Evolutionary conservation across 129 eudicot genomes (phyloP), one percentile per base, ranked within the genome.

Genomic region (Ambrosia artemisiifolia): DNA sequence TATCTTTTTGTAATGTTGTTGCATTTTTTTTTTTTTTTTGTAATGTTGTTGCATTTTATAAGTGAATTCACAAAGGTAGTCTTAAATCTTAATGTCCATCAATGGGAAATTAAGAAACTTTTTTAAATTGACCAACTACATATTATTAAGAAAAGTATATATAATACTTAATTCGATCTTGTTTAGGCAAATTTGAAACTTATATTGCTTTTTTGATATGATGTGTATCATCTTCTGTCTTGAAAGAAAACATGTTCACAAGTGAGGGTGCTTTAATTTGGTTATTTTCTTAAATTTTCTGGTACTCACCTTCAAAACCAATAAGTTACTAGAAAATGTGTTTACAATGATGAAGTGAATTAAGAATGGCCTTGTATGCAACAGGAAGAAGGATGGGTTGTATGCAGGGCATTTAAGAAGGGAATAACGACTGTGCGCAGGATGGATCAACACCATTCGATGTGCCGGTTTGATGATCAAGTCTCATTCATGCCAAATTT

Each of bases 321-420:
- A 66, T 17, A 36, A 70, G 24, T 53, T 49, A 30, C 14, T 6
- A 38, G 16, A 61, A 14, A 42, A 50, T 67, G 11, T n/a, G 12
- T 64, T 13, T 43, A 28, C 38, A 20, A 0, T 28, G 38, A 32
- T 35, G 43, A 59, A 40, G n/a, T 66, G 16, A 61, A 36, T 20
- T 28, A 33, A 6, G 51, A 2, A 60, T 32, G 11, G 3, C 69
- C 54, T 33, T 53, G 12, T 53, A 65, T 51, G 47, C 57, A 67
- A 33, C 95, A 91, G 97, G 97, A 91, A 82, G 97, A 91, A 91
- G 97, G 97, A 28, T 91, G 97, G 97, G 97, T 85, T 16, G 97
- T 91, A 48, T 91, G 97, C 79, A 77, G 93, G 83, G 97, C 80
- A 42, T 91, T 91, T 88, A 91, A 83, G 82, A 91, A 91, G 83